Evolutionary conservation across 1,139 yeast genomes (phyloP), one percentile per base, ranked within the genome.

Genomic region (Sugiyamaella pinicola): DNA sequence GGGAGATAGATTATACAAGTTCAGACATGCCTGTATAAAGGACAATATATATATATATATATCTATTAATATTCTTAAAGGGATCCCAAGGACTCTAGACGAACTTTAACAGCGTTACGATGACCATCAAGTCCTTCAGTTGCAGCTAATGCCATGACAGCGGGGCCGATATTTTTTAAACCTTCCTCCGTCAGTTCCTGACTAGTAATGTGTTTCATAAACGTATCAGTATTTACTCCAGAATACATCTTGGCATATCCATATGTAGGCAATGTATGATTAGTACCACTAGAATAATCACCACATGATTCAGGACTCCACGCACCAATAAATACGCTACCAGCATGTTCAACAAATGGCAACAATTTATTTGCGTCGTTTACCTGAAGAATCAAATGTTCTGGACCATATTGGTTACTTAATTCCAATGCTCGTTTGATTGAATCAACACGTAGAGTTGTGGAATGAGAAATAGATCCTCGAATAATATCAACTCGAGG

Each of bases 221-320:
- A 93, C 0, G 97, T 90, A 48, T 91, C 85, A 29, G 98, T 91
- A 74, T 93, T 93, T 55, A 91, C 98, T 54, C 99, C 99, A 59
- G 96, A 86, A 74, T 93, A 93, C 80, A 89, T 95, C 74, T 90
- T 85, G 47, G 99, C 98, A 68, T 93, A 93, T 49, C 99, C 99
- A 69, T 93, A 93, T 0, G 99, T 93, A 55, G 99, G 99, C 65
- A 93, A 79, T 0, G 99, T 93, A 74, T 91, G 98, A 77, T 93
- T 93, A 5, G 99, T 93, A 68, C 99, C 98, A 58, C 93, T 84
- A 0, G 98, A 90, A 74, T 93, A 95, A 72, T 95, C 99, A 65
- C 99, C 99, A 71, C 98, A 91, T 2, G 96, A 87, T 71, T 93
- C 99, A 44, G 99, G 99, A 3, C 96, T 87, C 69, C 87, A 87